A percentile compares a stretch with the other conserved stretches of the same genome.
phyloP scores from a whole-genome alignment of 2,329 filamentous ascomycete genomes.

The Calonectria montana region DNA sequence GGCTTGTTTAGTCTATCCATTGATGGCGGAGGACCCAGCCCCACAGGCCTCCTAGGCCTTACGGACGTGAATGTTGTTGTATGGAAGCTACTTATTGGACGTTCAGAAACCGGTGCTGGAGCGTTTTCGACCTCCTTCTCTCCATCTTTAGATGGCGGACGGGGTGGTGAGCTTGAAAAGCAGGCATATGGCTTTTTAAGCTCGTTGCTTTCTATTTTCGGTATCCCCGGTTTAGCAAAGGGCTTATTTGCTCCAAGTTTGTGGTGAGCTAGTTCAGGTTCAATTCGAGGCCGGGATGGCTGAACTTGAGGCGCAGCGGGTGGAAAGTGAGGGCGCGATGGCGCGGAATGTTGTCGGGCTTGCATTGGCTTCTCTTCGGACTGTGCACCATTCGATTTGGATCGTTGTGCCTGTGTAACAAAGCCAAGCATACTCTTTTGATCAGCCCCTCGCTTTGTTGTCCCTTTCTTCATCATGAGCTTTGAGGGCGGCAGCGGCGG shows the following conservation, averaged over 20 bases:
- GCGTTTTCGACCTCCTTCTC: conserved; percentile 38
- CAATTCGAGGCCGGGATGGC: conserved; percentile 38
- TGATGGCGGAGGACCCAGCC: conserved; percentile 58
- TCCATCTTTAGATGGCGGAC: conserved; percentile 39
- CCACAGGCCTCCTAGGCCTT: conserved; percentile 56
- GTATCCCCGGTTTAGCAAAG: conserved; percentile 48
- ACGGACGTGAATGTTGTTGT: conserved; percentile 60
- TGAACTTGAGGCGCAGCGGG: conserved; percentile 8
- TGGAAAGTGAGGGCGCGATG: conserved; percentile 34
- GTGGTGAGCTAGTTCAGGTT: conserved; percentile 50
- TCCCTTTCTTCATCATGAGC: conserved; percentile 38
- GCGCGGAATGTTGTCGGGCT: conserved; percentile 42
- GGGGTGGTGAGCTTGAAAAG: conserved; percentile 68
- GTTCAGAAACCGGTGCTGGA: conserved; percentile 43
- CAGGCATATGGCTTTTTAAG: conserved; percentile 62
- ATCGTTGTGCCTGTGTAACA: conserved; percentile 45
- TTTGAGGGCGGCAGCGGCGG: conserved; percentile 26
- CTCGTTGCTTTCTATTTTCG: conserved; percentile 37
- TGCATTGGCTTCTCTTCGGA: conserved; percentile 30
- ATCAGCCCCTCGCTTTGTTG: conserved; percentile 48
- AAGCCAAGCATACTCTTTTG: conserved; percentile 58
- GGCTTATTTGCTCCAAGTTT: conserved; percentile 54
- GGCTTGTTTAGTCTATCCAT: conserved; percentile 65
- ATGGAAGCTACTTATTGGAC: conserved; percentile 60
- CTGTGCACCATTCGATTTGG: conserved; percentile 25